Percentiles rank a stretch among this genome's conserved stretches.
Conservation (phyloP, 305 asterid species). For the Plantago coronopus region DNA sequence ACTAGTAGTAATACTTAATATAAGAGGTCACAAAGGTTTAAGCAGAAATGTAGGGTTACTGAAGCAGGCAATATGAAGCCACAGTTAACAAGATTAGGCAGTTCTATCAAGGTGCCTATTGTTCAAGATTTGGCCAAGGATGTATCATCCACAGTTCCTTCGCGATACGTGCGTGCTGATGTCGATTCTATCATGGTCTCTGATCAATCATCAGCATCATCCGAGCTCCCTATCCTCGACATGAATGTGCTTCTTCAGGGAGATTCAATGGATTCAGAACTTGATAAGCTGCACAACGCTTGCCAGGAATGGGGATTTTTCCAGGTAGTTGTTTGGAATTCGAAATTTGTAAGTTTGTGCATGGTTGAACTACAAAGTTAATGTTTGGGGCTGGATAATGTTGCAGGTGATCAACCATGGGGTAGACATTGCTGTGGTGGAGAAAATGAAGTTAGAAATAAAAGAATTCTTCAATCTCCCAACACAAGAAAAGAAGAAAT, state of each 20-base stretch:
- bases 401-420: slow-evolving; percentile 11
- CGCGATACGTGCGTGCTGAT: slow-evolving; percentile 18
- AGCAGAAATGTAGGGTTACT: too few species aligned
- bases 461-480: slow-evolving; percentile 40
- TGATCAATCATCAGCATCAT: not conserved
- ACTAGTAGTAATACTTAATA: too few species aligned
- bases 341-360: not conserved
- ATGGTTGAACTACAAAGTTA: not conserved
- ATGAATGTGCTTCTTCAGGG: slow-evolving; percentile 19
- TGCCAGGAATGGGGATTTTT: slow-evolving; percentile 47
- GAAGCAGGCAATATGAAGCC: slow-evolving; percentile 3
- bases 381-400: not conserved
- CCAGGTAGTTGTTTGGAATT: not conserved
- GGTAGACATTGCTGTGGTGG: not conserved
- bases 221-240: slow-evolving; percentile 30
- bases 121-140: slow-evolving; percentile 31
- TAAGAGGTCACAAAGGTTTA: too few species aligned
- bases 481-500: slow-evolving; percentile 35
- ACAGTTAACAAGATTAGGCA: slow-evolving; percentile 5
- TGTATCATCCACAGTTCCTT: slow-evolving; percentile 18
- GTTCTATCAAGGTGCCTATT: slow-evolving; percentile 17
- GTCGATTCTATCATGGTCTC: not conserved
- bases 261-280: slow-evolving; percentile 29
- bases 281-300: slow-evolving; percentile 31
- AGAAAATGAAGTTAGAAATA: slow-evolving; percentile 29